Evolutionary conservation across 1,139 yeast genomes (phyloP).

Genomic region (Suhomyces coccinellae): DNA sequence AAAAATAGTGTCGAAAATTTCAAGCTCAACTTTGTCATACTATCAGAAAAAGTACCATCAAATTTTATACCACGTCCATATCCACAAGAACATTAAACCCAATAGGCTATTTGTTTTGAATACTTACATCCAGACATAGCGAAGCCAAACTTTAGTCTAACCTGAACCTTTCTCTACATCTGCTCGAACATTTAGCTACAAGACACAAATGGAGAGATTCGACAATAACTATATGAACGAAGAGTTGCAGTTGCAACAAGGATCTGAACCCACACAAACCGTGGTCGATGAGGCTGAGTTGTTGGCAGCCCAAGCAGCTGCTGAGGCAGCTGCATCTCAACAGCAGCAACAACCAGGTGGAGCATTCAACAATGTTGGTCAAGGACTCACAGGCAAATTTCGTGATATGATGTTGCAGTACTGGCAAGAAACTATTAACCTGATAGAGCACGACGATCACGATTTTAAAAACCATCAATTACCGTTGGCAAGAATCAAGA

Average conservation of each 20-base stretch:
- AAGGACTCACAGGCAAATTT: conserved; percentile 81
- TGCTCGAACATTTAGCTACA: neutral
- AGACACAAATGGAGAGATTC: conserved; percentile 16
- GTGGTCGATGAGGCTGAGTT: conserved; percentile 22
- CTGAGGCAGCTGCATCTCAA: conserved; percentile 50
- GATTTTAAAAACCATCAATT: conserved; percentile 93
- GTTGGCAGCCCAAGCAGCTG: conserved; percentile 48
- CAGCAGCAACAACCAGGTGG: conserved; percentile 55
- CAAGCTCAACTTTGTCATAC: neutral
- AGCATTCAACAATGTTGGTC: conserved; percentile 91
- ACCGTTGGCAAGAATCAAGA: conserved; percentile 91
- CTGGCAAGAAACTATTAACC: conserved; percentile 94
- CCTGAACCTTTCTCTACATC: neutral
- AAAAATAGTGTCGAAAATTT: conserved; percentile 8
- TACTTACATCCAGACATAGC: too few species aligned
- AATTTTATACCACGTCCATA: neutral
- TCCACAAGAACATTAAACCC: neutral
- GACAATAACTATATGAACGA: conserved; percentile 18
- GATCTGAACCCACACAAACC: conserved; percentile 14
- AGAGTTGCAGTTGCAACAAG: conserved; percentile 15
- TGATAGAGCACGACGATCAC: conserved; percentile 85
- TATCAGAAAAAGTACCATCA: neutral
- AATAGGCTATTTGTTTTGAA: too few species aligned
- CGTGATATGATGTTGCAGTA: conserved; percentile 89
- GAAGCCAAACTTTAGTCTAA: neutral